These are phyloP conservation scores for Pseudopediastrum boryanum DNA, from an alignment of 139 green algal species.

Conservation along the genomic window DNA sequence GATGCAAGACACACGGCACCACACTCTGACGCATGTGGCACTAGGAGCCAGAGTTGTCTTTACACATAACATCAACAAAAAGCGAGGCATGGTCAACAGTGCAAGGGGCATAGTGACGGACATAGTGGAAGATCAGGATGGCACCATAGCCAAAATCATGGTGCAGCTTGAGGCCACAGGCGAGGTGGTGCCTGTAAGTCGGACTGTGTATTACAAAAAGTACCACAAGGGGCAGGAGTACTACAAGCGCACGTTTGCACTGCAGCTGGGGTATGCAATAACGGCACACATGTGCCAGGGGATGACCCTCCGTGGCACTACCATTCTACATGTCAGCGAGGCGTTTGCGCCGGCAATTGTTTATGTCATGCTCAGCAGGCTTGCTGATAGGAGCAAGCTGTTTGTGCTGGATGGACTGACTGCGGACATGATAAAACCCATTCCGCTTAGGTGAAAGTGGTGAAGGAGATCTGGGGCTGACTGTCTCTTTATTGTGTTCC, in stretches of 20 bases:
- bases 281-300: constrained; percentile 9
- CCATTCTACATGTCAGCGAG: not conserved
- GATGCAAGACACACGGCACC: not conserved
- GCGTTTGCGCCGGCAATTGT: constrained; percentile 10
- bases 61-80: not conserved
- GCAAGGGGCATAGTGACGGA: not conserved
- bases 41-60: not conserved
- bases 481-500: too few species aligned
- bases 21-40: not conserved
- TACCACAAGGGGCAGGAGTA: not conserved
- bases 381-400: not conserved
- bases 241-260: not conserved
- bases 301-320: not conserved
- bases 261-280: constrained; percentile 9
- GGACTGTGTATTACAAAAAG: not conserved
- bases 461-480: too few species aligned
- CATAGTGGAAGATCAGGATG: too few species aligned
- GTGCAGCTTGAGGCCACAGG: constrained; percentile 2
- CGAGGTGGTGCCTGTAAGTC: not conserved
- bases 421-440: too few species aligned
- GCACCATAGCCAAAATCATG: not conserved
- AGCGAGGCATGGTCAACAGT: not conserved
- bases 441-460: too few species aligned
- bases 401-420: not conserved
- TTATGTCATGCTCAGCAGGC: constrained; percentile 18